Evolutionary conservation across 108 stramenopile genomes (phyloP), one percentile per base, ranked within the genome.

Genomic region (Nannochloropsis oceanica): DNA sequence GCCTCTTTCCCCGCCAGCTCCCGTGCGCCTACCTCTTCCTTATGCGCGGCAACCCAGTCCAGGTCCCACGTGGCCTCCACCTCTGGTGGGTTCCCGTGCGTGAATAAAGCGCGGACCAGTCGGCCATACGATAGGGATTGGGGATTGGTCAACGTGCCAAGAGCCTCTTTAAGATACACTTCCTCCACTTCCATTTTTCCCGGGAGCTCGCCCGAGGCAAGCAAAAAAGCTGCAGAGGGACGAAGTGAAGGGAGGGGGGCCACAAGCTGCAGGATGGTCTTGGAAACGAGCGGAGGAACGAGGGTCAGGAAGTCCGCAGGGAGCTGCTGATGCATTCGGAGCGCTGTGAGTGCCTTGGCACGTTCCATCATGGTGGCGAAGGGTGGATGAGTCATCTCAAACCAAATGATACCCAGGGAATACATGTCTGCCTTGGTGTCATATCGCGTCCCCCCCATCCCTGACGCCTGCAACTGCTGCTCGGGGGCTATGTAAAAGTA

Each of bases 341-440:
- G 87, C n/a, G 83, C 87, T 42, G 86, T 87, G 83, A 87, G 84
- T 14, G 82, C 84, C 25, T 84, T 85, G 26, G 86, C 87, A 11
- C 87, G 84, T 43, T 88, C 87, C 87, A 88, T 87, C 26, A 85
- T 25, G 18, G 87, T 88, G 79, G 84, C 85, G 83, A 87, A 87
- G 34, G 86, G 86, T 79, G 86, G 87, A n/a, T 83, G 83, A 25
- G 84, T 84, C 87, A 88, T 88, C 43, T 88, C 87, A 27, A 88
- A 88, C 26, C 87, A 84, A 22, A 88, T 88, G 83, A 88, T 85
- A 5, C 87, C 87, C 24, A 88, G 80, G 43, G 86, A 87, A 44
- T 84, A 88, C 87, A 88, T 87, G 85, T 88, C 87, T 20, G 87
- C 83, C 25, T 83, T 83, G 59, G 42, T 25, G 73, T 43, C 42